Evolutionary conservation across 345 rosid genomes (phyloP).

Genomic region (Angophora floribunda): DNA sequence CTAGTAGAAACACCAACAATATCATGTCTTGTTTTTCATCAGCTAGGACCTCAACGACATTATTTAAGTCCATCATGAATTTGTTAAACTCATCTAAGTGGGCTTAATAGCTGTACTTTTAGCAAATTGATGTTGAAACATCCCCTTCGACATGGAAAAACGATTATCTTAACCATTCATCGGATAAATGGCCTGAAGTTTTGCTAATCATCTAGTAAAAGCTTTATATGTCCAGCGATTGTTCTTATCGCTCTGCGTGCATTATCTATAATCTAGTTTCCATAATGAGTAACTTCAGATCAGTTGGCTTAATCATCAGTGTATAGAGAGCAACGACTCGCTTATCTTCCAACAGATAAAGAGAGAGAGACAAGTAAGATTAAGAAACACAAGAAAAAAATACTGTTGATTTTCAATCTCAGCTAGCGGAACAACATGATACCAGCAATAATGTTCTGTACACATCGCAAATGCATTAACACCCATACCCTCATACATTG

Average conservation of each 20-base stretch:
- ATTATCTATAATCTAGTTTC: background rate
- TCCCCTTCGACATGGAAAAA: background rate
- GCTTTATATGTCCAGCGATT: background rate
- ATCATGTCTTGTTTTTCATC: background rate
- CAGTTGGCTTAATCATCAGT: background rate
- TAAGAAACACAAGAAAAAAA: background rate
- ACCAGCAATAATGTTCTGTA: background rate
- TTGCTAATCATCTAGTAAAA: background rate
- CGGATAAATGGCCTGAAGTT: background rate
- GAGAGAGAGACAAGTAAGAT: background rate
- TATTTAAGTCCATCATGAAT: background rate
- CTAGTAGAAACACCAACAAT: background rate
- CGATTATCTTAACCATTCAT: background rate
- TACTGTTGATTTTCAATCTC: background rate
- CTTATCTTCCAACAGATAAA: background rate
- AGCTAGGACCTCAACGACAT: background rate
- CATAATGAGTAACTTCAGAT: background rate
- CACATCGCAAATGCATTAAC: background rate
- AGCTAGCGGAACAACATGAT: background rate
- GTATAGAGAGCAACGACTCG: background rate
- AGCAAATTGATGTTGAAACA: background rate
- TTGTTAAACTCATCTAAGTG: background rate
- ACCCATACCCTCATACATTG: background rate
- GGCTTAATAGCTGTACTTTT: background rate
- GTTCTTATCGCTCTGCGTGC: background rate